phyloP scores from a whole-genome alignment of 169 alveolate genomes.

The Cryptosporidium ubiquitum region DNA sequence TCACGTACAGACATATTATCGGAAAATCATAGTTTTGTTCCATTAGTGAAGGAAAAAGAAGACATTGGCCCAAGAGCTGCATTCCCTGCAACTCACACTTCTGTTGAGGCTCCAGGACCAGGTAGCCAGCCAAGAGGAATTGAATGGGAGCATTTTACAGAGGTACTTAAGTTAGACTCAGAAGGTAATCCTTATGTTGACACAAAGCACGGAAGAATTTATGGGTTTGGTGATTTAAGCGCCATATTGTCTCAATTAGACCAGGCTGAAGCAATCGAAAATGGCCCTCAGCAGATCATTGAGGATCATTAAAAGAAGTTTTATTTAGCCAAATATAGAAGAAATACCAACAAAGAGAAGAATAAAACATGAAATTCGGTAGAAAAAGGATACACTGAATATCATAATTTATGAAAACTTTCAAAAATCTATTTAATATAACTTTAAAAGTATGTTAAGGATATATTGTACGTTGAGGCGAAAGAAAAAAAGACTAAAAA shows the following conservation, averaged over 20 bases:
- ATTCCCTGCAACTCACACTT: conserved; percentile 68
- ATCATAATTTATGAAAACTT: no score
- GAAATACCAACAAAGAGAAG: no score
- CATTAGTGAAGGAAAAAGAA: conserved; percentile 11
- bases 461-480: no score
- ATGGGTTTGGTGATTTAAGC: conserved; percentile 47
- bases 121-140: background rate
- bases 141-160: conserved; percentile 44
- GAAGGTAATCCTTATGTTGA: conserved; percentile 61
- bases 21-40: background rate
- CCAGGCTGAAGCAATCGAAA: conserved; percentile 26
- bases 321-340: background rate
- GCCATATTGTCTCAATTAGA: conserved; percentile 34
- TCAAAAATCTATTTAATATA: no score
- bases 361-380: no score
- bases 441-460: no score
- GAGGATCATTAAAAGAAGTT: background rate
- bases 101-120: conserved; percentile 32
- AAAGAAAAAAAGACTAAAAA: no score
- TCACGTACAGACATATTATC: conserved; percentile 31
- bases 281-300: background rate
- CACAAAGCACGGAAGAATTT: conserved; percentile 27
- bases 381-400: no score
- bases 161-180: conserved; percentile 24
- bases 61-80: conserved; percentile 54